Conservation (phyloP, 139 green algal species). For the Chlamydomonas applanata region DNA sequence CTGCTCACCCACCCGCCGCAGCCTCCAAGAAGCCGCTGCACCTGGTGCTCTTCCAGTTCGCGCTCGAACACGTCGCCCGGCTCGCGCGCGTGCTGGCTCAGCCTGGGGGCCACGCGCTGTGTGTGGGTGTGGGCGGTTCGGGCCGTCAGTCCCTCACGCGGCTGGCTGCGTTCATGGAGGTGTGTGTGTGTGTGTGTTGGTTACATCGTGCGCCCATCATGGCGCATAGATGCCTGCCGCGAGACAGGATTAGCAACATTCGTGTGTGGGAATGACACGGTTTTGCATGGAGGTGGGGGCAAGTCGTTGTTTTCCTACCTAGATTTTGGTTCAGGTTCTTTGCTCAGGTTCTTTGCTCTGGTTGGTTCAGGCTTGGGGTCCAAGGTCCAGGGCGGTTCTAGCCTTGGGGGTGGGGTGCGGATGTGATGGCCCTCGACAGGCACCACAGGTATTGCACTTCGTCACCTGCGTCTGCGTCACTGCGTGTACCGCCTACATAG, state of each 20-base stretch:
- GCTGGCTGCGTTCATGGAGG: conserved; percentile 63
- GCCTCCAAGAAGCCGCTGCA: conserved; percentile 66
- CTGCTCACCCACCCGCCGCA: conserved; percentile 11
- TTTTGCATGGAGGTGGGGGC: conserved; percentile 10
- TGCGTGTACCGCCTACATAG: too few species aligned
- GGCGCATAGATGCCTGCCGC: too few species aligned
- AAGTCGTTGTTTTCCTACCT: background rate
- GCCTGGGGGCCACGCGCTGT: conserved; percentile 61
- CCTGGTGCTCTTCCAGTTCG: conserved; percentile 72
- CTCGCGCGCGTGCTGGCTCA: conserved; percentile 64
- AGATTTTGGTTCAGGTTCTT: too few species aligned
- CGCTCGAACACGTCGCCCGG: conserved; percentile 67
- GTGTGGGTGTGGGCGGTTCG: conserved; percentile 68
- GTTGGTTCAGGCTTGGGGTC: background rate
- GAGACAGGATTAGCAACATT: too few species aligned
- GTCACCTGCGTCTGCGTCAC: too few species aligned
- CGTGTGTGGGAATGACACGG: conserved; percentile 12
- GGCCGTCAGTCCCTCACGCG: conserved; percentile 64
- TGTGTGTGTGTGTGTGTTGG: background rate
- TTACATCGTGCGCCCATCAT: conserved; percentile 25
- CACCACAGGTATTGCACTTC: too few species aligned
- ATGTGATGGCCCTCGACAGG: too few species aligned
- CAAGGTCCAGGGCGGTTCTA: too few species aligned
- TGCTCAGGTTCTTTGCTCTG: too few species aligned
- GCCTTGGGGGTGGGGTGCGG: too few species aligned